Evolutionary conservation across 2,329 filamentous ascomycete species (phyloP).

Genomic region (Calonectria naviculata): DNA sequence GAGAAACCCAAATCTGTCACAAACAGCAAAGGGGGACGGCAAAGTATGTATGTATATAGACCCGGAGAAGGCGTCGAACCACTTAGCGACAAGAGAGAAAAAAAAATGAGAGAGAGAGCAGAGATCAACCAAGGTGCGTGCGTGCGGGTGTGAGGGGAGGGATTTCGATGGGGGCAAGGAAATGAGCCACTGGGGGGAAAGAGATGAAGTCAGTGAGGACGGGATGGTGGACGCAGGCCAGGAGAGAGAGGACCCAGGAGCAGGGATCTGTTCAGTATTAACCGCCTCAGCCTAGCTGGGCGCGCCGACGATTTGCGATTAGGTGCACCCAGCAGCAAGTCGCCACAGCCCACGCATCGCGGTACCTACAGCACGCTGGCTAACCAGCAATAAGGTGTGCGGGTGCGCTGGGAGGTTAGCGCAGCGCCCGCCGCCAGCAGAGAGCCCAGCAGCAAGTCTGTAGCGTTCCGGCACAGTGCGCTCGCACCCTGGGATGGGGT

Average conservation of each 20-base stretch:
- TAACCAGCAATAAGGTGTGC: conserved; percentile 7
- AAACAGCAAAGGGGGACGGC: background rate
- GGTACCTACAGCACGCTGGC: background rate
- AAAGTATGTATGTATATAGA: conserved; percentile 1
- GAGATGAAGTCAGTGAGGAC: conserved; percentile 29
- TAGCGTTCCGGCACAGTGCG: background rate
- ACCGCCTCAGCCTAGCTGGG: conserved; percentile 15
- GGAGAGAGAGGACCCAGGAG: background rate
- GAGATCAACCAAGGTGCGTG: background rate
- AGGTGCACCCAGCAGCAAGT: background rate
- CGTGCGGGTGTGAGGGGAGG: conserved; percentile 13
- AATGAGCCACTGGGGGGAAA: conserved; percentile 29
- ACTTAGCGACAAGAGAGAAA: background rate
- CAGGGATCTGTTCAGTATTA: conserved; percentile 16
- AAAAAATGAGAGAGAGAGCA: background rate
- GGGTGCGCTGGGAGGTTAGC: background rate
- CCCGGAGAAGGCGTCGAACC: background rate
- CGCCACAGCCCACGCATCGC: background rate
- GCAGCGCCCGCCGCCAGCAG: background rate
- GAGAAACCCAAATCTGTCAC: conserved; percentile 1
- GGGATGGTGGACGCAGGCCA: background rate
- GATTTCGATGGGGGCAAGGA: conserved; percentile 24
- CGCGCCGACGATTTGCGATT: background rate
- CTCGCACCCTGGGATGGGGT: background rate
- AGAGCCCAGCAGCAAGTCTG: background rate